These are phyloP conservation scores for Fulvia fulva DNA, from an alignment of 2,329 filamentous ascomycete genomes.

Conservation along the genomic window DNA sequence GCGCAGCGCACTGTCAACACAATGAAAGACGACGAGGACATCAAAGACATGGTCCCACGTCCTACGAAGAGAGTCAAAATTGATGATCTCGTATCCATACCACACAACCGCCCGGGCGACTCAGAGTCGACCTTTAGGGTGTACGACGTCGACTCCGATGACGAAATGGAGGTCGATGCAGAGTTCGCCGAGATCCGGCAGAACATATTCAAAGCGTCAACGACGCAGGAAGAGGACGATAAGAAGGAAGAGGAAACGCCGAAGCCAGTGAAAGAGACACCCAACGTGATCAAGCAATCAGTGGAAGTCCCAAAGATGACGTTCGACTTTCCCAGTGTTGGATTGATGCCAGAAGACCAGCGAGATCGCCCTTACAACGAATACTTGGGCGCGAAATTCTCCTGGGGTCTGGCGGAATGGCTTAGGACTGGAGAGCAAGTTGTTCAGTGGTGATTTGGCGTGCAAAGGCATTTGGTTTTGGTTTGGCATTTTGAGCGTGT, in stretches of 20 bases:
- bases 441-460: constrained; percentile 1
- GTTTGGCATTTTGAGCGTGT: not conserved
- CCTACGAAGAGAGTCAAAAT: constrained; percentile 32
- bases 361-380: not conserved
- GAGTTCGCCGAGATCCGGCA: constrained; percentile 17
- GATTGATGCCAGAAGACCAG: not conserved
- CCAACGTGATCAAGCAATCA: not conserved
- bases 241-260: not conserved
- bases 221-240: constrained; percentile 2
- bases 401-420: constrained; percentile 11
- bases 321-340: constrained; percentile 8
- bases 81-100: constrained; percentile 28
- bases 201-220: constrained; percentile 25
- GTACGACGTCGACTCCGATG: constrained; percentile 30
- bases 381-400: constrained; percentile 10
- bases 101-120: constrained; percentile 31
- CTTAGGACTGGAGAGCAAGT: not conserved
- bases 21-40: constrained; percentile 25
- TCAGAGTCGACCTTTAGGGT: constrained; percentile 28
- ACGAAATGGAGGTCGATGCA: constrained; percentile 33
- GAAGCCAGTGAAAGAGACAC: not conserved
- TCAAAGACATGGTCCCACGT: constrained; percentile 25
- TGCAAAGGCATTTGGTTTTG: not conserved
- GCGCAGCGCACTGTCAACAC: constrained; percentile 21
- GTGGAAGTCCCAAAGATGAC: not conserved